Evolutionary conservation across 2,329 filamentous ascomycete genomes (phyloP).

Genomic region (Alternaria ethzedia): DNA sequence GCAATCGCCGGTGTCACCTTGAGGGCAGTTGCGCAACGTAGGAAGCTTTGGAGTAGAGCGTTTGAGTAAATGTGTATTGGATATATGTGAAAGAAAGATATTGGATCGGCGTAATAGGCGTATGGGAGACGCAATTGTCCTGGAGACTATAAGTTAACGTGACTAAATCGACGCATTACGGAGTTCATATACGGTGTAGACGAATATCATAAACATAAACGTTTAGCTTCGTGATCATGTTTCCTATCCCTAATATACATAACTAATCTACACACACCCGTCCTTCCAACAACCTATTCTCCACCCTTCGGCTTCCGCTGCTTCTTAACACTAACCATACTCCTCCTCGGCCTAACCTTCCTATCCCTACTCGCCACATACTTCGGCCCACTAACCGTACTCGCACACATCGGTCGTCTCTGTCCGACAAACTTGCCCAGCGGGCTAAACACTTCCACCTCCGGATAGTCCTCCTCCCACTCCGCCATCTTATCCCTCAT

Average conservation of each 20-base stretch:
- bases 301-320: constrained; percentile 33
- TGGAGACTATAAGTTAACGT: neutral
- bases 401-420: constrained; percentile 74
- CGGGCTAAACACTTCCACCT: constrained; percentile 84
- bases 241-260: neutral
- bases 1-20: neutral
- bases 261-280: neutral
- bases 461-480: constrained; percentile 60
- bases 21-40: neutral
- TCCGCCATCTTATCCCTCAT: constrained; percentile 20
- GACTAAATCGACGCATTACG: neutral
- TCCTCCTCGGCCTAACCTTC: constrained; percentile 67
- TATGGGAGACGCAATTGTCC: neutral
- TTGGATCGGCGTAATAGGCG: constrained; percentile 5
- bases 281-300: neutral
- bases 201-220: neutral
- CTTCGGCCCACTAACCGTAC: constrained; percentile 64
- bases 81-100: neutral
- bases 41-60: neutral
- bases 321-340: constrained; percentile 64
- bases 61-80: neutral
- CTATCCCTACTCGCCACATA: constrained; percentile 57
- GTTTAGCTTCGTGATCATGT: neutral
- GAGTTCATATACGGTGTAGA: neutral
- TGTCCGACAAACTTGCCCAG: constrained; percentile 78